Base-by-base conservation (phyloP, 139 green algal genomes). In the Edaphochlamys debaryana region DNA sequence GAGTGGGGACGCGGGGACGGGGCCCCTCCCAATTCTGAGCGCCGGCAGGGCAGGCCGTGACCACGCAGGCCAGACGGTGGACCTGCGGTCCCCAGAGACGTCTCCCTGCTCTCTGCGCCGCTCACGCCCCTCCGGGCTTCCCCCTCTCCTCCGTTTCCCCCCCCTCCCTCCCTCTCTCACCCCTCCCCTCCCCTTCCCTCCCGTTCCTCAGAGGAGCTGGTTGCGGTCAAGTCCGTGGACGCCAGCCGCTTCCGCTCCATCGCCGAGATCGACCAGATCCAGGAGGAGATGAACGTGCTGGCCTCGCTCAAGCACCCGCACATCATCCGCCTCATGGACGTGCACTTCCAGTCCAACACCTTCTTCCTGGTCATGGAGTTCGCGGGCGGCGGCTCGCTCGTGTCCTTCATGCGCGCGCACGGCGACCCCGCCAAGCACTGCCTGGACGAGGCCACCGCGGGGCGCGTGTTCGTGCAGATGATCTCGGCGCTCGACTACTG, bases 311-410 rank as follows among this genome's bases (percentile, higher is more conserved):
- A 92, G 63, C 94, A 97, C 85, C 85, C 85, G 19, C 90, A 94
- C 88, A 95, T 97, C 73, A 94, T 96, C 37, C 82, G 85, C 29
- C 87, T 97, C 40, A 80, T 88, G 45, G 90, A 93, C 37, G 82
- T 91, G 41, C 79, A 91, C 54, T 91, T 94, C 80, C 76, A 82
- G 17, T 67, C 75, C 86, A 87, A 89, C 74, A 77, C 81, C 32
- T 94, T 96, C 79, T 94, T 92, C 72, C 91, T 97, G 40, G 86
- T 95, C 38, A 96, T 97, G 93, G 94, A 97, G 80, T 95, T 90
- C 78, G 92, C 92, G 6, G 74, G 80, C 22, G 92, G 91, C 3
- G 94, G 94, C 45, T 88, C 85, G 20, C 82, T 97, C 64, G 84
- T 89, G 34, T 52, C 80, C 17, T 76, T 91, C 69, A 79, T 90